Conservation (phyloP, 164 flowering plant species). For the Stephania yunnanensis region DNA sequence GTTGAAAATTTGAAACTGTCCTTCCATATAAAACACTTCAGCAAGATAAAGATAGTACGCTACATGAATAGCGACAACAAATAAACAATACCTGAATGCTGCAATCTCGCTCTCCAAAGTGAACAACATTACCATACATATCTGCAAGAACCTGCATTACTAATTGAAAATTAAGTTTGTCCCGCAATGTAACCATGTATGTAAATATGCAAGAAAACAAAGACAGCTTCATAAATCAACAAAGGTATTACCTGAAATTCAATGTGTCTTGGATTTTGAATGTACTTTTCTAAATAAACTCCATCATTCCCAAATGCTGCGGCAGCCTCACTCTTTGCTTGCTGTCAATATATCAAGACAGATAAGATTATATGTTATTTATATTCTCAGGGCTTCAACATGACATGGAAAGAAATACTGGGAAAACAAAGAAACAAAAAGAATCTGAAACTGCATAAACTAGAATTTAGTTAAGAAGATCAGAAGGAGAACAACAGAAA, state of each 20-base stretch:
- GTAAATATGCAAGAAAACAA: neutral
- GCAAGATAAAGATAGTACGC: neutral
- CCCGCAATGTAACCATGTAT: constrained; percentile 7
- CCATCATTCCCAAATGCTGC: constrained; percentile 99
- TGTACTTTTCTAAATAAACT: constrained; percentile 90
- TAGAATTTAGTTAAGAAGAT: neutral
- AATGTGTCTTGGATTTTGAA: constrained; percentile 94
- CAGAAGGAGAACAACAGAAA: neutral
- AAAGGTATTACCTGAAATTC: constrained; percentile 78
- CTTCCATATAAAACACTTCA: neutral
- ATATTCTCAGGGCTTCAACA: neutral
- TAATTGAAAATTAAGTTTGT: constrained; percentile 10
- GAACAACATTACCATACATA: constrained; percentile 84
- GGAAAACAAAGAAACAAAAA: neutral
- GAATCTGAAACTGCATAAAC: neutral
- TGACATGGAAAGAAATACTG: neutral
- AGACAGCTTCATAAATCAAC: neutral
- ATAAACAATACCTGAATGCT: constrained; percentile 78
- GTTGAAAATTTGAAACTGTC: neutral
- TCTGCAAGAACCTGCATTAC: constrained; percentile 86
- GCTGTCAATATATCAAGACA: constrained; percentile 36
- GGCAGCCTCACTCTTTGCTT: constrained; percentile 98
- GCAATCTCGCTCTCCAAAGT: constrained; percentile 99
- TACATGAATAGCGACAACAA: neutral
- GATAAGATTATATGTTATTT: neutral